phyloP scores from a whole-genome alignment of 176 grass and related monocot species.

The Melocanna baccifera region DNA sequence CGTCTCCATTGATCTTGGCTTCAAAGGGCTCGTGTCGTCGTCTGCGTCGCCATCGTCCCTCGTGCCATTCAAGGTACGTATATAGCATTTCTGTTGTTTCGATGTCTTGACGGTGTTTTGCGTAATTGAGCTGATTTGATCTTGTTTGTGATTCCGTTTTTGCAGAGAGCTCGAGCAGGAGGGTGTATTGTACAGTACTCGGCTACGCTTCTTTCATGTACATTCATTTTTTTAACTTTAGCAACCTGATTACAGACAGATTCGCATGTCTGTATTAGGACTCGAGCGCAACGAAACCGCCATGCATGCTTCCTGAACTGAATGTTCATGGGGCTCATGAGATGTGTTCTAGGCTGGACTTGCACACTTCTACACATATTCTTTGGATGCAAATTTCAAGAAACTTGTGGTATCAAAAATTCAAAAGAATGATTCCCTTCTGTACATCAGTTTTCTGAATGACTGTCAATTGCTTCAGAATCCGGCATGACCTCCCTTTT shows the following conservation, averaged over 20 bases:
- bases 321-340: not conserved
- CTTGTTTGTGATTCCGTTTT: constrained; percentile 5
- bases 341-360: not conserved
- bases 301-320: constrained; percentile 4
- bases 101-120: not conserved
- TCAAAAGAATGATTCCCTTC: not conserved
- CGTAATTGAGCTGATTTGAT: not conserved
- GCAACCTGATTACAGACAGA: constrained; percentile 26
- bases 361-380: not conserved
- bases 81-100: not conserved
- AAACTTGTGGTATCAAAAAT: constrained; percentile 3
- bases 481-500: not conserved
- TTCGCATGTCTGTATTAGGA: constrained; percentile 1
- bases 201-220: constrained; percentile 43
- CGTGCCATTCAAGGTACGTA: constrained; percentile 44
- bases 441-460: not conserved
- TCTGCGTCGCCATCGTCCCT: constrained; percentile 19
- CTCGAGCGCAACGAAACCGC: not conserved
- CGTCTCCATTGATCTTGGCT: constrained; percentile 67
- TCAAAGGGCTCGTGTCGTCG: constrained; percentile 57
- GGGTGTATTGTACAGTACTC: constrained; percentile 33
- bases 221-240: constrained; percentile 56
- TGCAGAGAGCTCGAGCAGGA: constrained; percentile 35
- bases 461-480: not conserved
- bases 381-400: constrained; percentile 11